phyloP scores from a whole-genome alignment of 768 basidiomycete genomes.

The Cystofilobasidium ferigula region DNA sequence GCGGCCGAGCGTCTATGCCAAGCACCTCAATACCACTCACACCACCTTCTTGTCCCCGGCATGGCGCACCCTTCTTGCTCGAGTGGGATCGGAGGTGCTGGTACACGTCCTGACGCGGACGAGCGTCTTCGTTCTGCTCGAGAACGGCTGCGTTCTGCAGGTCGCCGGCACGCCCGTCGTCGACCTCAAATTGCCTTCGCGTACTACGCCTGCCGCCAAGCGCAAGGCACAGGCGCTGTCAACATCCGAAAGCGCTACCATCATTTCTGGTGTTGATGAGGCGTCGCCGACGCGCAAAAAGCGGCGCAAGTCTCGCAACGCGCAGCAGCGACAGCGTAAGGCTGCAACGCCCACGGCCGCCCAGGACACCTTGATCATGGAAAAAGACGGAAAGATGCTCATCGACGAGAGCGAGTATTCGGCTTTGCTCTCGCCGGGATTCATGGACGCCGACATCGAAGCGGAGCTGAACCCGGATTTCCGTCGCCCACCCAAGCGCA shows the following conservation, averaged over 20 bases:
- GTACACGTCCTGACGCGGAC: conserved; percentile 64
- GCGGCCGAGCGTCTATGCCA: conserved; percentile 32
- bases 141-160: conserved; percentile 76
- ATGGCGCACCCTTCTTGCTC: conserved; percentile 30
- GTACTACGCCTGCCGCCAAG: not conserved
- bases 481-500: not conserved
- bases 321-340: conserved; percentile 1
- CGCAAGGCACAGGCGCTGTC: too few species aligned
- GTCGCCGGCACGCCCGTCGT: conserved; percentile 62
- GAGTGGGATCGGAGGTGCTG: conserved; percentile 63
- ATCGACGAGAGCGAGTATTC: not conserved
- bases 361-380: too few species aligned
- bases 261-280: not conserved
- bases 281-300: not conserved
- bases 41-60: conserved; percentile 27
- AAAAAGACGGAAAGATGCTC: too few species aligned
- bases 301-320: not conserved
- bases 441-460: not conserved
- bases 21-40: conserved; percentile 32
- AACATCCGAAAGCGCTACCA: not conserved
- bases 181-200: conserved; percentile 35
- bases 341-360: not conserved
- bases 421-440: not conserved
- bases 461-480: not conserved
- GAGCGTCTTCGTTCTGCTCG: conserved; percentile 62